phyloP scores from a whole-genome alignment of 2,329 filamentous ascomycete species.

The Trichoderma koningiopsis region DNA sequence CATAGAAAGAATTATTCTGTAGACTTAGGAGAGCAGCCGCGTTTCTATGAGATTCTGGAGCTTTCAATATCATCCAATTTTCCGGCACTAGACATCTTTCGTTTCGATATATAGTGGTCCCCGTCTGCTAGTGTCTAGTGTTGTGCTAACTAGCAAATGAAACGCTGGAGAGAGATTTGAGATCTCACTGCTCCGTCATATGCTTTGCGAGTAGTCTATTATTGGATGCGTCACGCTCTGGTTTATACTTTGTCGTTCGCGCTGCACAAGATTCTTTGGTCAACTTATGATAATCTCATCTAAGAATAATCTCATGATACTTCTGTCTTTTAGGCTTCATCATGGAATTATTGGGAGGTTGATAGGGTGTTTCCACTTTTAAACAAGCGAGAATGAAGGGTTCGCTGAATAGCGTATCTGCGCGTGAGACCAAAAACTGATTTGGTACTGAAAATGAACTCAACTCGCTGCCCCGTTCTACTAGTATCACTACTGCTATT shows the following conservation, averaged over 20 bases:
- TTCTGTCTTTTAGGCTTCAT: neutral
- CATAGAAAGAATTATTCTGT: neutral
- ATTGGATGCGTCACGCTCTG: neutral
- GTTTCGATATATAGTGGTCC: neutral
- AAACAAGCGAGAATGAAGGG: neutral
- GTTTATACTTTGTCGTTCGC: neutral
- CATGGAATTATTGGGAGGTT: neutral
- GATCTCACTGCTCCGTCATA: neutral
- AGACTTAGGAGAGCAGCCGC: neutral
- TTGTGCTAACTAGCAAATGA: neutral
- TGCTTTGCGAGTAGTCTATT: neutral
- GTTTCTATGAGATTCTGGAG: neutral
- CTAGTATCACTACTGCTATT: neutral
- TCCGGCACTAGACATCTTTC: neutral
- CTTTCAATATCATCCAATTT: neutral
- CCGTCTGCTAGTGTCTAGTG: neutral
- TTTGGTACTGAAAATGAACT: neutral
- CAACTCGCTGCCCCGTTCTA: neutral
- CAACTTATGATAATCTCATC: neutral
- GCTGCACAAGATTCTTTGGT: neutral
- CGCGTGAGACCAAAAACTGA: neutral
- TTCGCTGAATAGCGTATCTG: neutral
- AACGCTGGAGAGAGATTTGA: slow-evolving; percentile 2
- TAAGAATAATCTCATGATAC: neutral
- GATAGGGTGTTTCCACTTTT: neutral